Evolutionary conservation across 225 moss, liverwort and hornwort species (phyloP), one percentile per base, ranked within the genome.

Genomic region (Marchantia polymorpha): DNA sequence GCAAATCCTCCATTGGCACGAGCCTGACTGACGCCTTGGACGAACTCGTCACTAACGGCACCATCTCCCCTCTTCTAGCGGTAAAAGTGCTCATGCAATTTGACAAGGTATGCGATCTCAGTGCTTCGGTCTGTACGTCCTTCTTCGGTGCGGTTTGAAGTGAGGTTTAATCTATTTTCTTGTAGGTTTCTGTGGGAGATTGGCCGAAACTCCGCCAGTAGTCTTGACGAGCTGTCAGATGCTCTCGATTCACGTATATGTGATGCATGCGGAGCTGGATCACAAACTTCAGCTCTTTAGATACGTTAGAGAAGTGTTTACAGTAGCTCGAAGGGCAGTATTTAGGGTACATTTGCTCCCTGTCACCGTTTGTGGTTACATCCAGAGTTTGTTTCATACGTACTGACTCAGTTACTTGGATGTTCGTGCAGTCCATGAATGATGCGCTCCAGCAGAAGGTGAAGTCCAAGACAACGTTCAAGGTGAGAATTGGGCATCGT

Each of bases 41-140:
- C 80, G 96, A 97, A 88, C 92, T 97, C 39, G 96, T 97, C 69
- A 94, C 92, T n/a, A 94, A 94, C 49, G 93, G 96, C 91, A 92
- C 94, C 47, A 91, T 97, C 82, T 88, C 96, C 58, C 96, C 96
- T 81, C 89, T 97, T 48, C 93, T 97, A 61, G 96, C 96, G 74
- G 94, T 94, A 79, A 97, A 94, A 89, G 96, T 97, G 81, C 89
- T 97, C 46, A 93, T 94, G 92, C 94, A 94, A 90, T 96, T 96
- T 55, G 96, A 96, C 78, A 94, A 91, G 95, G 95, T 93, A 52
- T 39, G 76, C 48, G 46, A 6, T 27, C 54, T 23, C 22, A 6
- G 31, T 14, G n/a, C 1, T n/a, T 50, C 50, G n/a, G 17, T 0
- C 46, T 69, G 7, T 20, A 39, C 39, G 3, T 63, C 10, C 23